These are phyloP conservation scores for Trichoderma sp. DNA, from an alignment of 2,329 filamentous ascomycete genomes.

Conservation along the genomic window DNA sequence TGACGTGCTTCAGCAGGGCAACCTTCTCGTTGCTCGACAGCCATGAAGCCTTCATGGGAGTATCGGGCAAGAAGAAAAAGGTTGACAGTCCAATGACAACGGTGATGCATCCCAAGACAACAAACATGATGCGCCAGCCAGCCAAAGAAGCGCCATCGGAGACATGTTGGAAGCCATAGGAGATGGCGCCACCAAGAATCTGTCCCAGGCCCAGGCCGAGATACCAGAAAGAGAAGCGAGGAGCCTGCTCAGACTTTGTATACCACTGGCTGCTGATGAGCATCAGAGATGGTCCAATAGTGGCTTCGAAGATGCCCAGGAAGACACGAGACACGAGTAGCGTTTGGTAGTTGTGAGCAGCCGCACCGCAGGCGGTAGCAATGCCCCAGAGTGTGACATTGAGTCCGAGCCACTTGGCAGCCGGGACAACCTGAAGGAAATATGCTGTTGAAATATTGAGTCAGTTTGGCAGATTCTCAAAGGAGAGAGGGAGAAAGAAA, in stretches of 20 bases:
- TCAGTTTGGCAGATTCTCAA: neutral
- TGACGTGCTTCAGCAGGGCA: slow-evolving; percentile 54
- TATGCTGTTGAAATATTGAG: slow-evolving; percentile 42
- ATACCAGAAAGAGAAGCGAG: slow-evolving; percentile 64
- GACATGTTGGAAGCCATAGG: slow-evolving; percentile 59
- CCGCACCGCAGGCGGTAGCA: slow-evolving; percentile 55
- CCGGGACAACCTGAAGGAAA: slow-evolving; percentile 61
- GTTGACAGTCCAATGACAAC: slow-evolving; percentile 38
- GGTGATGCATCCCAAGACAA: slow-evolving; percentile 61
- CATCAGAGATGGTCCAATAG: slow-evolving; percentile 61
- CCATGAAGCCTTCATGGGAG: slow-evolving; percentile 49
- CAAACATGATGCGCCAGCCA: slow-evolving; percentile 73
- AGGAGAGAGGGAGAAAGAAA: neutral
- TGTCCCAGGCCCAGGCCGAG: slow-evolving; percentile 61
- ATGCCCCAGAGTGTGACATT: slow-evolving; percentile 63
- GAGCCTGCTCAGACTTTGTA: slow-evolving; percentile 61
- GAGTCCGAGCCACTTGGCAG: slow-evolving; percentile 60
- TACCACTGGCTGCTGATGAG: slow-evolving; percentile 64
- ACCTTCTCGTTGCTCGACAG: slow-evolving; percentile 52
- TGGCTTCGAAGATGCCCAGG: slow-evolving; percentile 62
- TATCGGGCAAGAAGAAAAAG: slow-evolving; percentile 43
- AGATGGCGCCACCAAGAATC: slow-evolving; percentile 65
- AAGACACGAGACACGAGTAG: slow-evolving; percentile 59
- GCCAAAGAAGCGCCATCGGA: slow-evolving; percentile 54
- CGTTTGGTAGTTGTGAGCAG: slow-evolving; percentile 53